Conservation (phyloP, 2,329 filamentous ascomycete species). For the Monosporascus sp. region DNA sequence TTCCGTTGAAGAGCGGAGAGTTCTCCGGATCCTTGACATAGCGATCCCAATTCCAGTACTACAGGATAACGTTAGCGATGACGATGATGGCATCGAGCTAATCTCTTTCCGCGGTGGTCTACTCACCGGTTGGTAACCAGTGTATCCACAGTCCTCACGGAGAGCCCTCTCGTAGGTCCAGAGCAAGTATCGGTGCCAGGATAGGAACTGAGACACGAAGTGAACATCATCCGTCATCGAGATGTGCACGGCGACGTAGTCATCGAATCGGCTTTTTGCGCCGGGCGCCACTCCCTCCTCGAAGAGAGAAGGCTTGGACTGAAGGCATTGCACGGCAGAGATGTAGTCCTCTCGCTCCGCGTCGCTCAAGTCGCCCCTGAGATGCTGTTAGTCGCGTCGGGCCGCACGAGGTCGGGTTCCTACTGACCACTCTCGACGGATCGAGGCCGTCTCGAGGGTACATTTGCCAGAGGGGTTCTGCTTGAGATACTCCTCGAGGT, state of each 20-base stretch:
- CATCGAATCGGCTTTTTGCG: conserved; percentile 18
- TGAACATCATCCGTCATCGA: conserved; percentile 14
- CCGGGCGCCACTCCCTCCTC: conserved; percentile 13
- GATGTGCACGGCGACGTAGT: conserved; percentile 24
- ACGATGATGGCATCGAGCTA: conserved; percentile 3
- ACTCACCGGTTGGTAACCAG: conserved; percentile 14
- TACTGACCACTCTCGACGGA: conserved; percentile 4
- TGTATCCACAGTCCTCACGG: conserved; percentile 18
- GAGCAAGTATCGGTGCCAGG: conserved; percentile 18
- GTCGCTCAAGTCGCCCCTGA: conserved; percentile 11
- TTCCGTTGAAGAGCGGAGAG: conserved; percentile 44
- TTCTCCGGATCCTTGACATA: conserved; percentile 29
- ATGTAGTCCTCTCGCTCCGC: conserved; percentile 13
- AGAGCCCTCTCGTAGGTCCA: conserved; percentile 18
- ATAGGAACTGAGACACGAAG: conserved; percentile 10
- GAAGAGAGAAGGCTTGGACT: conserved; percentile 11
- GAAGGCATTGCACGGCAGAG: conserved; percentile 16
- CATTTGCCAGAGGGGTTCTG: conserved; percentile 2
- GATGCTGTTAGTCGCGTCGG: not conserved
- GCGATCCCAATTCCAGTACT: conserved; percentile 41
- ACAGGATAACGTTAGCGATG: too few relatives aligned
- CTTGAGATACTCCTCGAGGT: conserved; percentile 2
- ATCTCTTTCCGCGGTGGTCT: not conserved
- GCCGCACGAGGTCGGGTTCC: not conserved
- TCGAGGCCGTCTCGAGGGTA: conserved; percentile 3